A percentile compares a stretch with the other conserved stretches of the same genome.
Evolutionary conservation across 805 yeast genomes (phyloP).

Genomic region (Cyberlindnera meyerae): DNA sequence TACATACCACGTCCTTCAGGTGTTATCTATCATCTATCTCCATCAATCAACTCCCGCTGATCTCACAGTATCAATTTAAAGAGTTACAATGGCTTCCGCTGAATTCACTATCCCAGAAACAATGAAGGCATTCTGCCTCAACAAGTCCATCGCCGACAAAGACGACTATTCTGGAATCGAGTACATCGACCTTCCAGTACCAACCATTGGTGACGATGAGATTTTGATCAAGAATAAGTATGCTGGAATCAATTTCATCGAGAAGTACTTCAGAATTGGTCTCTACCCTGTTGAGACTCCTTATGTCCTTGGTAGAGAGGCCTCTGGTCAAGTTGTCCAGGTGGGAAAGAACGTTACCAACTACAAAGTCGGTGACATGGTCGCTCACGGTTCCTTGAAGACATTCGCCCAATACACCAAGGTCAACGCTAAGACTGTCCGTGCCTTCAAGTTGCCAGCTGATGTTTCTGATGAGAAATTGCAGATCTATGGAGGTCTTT

Average conservation of each 20-base stretch:
- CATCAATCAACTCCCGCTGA: too few species aligned
- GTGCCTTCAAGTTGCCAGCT: constrained; percentile 45
- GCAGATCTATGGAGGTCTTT: constrained; percentile 53
- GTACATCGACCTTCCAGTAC: constrained; percentile 55
- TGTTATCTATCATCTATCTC: too few species aligned
- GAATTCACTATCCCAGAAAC: constrained; percentile 40
- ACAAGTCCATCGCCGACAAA: constrained; percentile 38
- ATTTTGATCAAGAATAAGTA: constrained; percentile 68
- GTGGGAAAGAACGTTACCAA: constrained; percentile 54
- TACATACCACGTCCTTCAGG: too few species aligned
- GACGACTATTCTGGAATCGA: constrained; percentile 33
- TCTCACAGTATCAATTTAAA: too few species aligned
- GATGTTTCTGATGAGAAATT: constrained; percentile 43
- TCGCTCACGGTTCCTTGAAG: constrained; percentile 47
- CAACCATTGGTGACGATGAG: constrained; percentile 49
- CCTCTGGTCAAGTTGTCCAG: constrained; percentile 63
- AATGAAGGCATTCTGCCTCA: constrained; percentile 52
- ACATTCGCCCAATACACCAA: constrained; percentile 76
- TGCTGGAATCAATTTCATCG: constrained; percentile 81
- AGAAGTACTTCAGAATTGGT: constrained; percentile 77
- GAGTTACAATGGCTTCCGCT: constrained; percentile 15
- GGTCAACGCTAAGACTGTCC: constrained; percentile 28
- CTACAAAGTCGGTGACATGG: constrained; percentile 63
- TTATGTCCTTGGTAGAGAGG: constrained; percentile 66
- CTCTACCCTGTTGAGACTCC: constrained; percentile 63